phyloP scores from a whole-genome alignment of 78 protist genomes.

The Dictyostelium brefeldianum region DNA sequence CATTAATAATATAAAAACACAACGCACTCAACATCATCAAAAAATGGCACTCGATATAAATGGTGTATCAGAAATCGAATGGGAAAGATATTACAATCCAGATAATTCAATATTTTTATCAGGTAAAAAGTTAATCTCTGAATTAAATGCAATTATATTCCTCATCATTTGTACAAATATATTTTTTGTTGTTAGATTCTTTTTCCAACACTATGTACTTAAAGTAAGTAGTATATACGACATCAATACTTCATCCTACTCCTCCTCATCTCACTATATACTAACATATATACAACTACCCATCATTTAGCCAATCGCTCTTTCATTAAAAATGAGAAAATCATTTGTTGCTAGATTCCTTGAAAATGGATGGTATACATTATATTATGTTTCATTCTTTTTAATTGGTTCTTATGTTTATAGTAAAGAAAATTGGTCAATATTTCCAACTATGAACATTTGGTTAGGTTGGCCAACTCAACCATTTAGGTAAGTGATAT shows the following conservation, averaged over 20 bases:
- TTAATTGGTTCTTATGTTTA: slow-evolving; percentile 61
- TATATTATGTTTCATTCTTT: slow-evolving; percentile 59
- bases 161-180: slow-evolving; percentile 41
- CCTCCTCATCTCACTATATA: background rate
- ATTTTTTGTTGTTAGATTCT: slow-evolving; percentile 71
- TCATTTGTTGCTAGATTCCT: slow-evolving; percentile 48
- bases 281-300: background rate
- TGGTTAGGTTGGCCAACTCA: slow-evolving; percentile 82
- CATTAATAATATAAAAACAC: background rate
- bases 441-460: slow-evolving; percentile 76
- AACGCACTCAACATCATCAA: background rate
- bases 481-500: slow-evolving; percentile 62
- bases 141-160: slow-evolving; percentile 41
- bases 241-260: too few species aligned
- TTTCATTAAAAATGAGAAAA: slow-evolving; percentile 41
- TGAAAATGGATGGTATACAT: slow-evolving; percentile 81
- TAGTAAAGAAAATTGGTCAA: slow-evolving; percentile 50
- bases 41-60: slow-evolving; percentile 20
- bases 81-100: slow-evolving; percentile 53
- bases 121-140: slow-evolving; percentile 36
- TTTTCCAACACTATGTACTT: slow-evolving; percentile 54
- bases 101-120: slow-evolving; percentile 70
- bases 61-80: slow-evolving; percentile 65
- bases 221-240: slow-evolving; percentile 42
- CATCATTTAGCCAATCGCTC: slow-evolving; percentile 51